A percentile compares a stretch with the other conserved stretches of the same genome.
Conservation (phyloP, 2,329 filamentous ascomycete species). For the Blastomyces gilchristii region DNA sequence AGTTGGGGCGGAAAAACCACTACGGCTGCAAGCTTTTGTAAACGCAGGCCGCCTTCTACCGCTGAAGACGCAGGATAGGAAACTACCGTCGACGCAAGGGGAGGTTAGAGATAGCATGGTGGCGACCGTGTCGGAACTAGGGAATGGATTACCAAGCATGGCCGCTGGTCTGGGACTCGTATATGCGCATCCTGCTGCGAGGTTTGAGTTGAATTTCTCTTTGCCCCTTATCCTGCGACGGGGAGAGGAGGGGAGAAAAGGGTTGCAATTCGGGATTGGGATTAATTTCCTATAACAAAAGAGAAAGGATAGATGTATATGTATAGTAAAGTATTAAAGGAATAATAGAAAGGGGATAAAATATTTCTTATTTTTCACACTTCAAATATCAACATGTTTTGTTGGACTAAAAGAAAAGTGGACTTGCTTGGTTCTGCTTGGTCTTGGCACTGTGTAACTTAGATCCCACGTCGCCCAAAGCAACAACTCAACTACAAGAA, state of each 20-base stretch:
- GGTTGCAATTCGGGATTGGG: slow-evolving; percentile 87
- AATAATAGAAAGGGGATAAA: neutral
- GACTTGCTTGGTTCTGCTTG: neutral
- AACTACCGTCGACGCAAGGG: slow-evolving; percentile 40
- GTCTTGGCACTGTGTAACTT: neutral
- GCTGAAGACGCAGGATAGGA: slow-evolving; percentile 48
- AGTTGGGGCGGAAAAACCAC: slow-evolving; percentile 68
- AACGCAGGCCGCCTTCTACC: slow-evolving; percentile 81
- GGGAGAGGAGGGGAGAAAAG: slow-evolving; percentile 82
- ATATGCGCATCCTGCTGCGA: slow-evolving; percentile 84
- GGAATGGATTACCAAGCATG: slow-evolving; percentile 67
- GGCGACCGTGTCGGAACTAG: slow-evolving; percentile 58
- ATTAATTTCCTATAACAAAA: slow-evolving; percentile 74
- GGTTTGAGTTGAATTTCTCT: slow-evolving; percentile 94
- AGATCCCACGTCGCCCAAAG: slow-evolving; percentile 1
- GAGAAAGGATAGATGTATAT: slow-evolving; percentile 13
- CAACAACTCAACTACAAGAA: neutral
- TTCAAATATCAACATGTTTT: neutral
- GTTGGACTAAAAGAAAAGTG: neutral
- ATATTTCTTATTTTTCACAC: neutral
- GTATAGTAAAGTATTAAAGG: neutral
- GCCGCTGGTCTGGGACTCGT: slow-evolving; percentile 84
- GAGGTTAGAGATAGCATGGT: slow-evolving; percentile 37
- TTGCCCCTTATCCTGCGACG: slow-evolving; percentile 70
- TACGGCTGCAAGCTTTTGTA: slow-evolving; percentile 81